Evolutionary conservation across 192 early-diverging fungal genomes (phyloP).

Genomic region (Chytriomyces sp.): DNA sequence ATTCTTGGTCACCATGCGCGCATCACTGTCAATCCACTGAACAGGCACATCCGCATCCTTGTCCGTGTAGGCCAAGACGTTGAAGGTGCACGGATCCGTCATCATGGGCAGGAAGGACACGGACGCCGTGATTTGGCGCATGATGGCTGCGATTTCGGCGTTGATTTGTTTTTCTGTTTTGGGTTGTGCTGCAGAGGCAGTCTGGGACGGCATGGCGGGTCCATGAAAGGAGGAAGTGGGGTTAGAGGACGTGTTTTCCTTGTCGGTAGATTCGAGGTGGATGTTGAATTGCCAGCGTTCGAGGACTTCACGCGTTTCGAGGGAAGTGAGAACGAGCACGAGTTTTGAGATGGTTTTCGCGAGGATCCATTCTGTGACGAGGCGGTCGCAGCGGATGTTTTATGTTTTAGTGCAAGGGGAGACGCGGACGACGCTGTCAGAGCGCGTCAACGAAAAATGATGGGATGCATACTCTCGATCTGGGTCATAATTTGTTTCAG

Average conservation of each 20-base stretch:
- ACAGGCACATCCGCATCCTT: constrained; percentile 82
- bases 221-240: background rate
- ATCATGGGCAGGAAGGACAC: constrained; percentile 90
- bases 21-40: constrained; percentile 83
- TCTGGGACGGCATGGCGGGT: background rate
- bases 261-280: constrained; percentile 49
- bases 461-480: constrained; percentile 67
- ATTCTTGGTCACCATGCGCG: constrained; percentile 75
- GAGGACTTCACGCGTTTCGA: constrained; percentile 77
- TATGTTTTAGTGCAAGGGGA: background rate
- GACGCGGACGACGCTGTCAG: too few relatives aligned
- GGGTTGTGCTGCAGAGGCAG: too few relatives aligned
- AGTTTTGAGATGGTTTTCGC: constrained; percentile 76
- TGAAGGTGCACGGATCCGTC: constrained; percentile 89
- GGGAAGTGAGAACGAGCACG: constrained; percentile 84
- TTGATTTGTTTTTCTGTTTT: constrained; percentile 66
- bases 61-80: constrained; percentile 86
- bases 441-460: background rate
- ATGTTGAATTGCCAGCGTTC: constrained; percentile 97
- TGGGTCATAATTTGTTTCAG: constrained; percentile 76
- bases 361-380: constrained; percentile 71
- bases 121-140: constrained; percentile 88
- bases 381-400: background rate
- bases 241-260: background rate
- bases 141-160: constrained; percentile 82